These are phyloP conservation scores for Ceratobasidium sp. DNA, from an alignment of 1,284 basidiomycete species.

Conservation along the genomic window DNA sequence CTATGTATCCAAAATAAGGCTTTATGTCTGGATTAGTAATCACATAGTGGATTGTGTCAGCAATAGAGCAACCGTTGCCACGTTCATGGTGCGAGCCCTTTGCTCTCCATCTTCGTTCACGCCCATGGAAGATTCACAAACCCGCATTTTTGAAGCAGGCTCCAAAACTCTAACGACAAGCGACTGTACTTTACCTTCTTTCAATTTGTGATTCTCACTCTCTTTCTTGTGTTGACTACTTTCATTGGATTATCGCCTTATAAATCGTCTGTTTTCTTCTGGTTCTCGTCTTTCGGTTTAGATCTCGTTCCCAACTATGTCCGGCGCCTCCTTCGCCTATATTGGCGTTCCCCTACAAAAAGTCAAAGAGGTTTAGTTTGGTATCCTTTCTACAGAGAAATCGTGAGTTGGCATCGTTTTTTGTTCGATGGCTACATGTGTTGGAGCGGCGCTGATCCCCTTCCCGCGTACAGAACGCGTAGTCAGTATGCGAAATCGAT, in stretches of 20 bases:
- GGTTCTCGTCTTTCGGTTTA: constrained; percentile 19
- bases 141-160: background rate
- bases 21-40: too few species aligned
- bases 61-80: too few species aligned
- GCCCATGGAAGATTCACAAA: too few species aligned
- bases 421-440: constrained; percentile 43
- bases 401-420: constrained; percentile 72
- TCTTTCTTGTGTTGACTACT: constrained; percentile 27
- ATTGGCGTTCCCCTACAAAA: constrained; percentile 94
- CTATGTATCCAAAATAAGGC: too few species aligned
- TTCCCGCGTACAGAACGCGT: constrained; percentile 82
- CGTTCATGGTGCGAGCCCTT: too few species aligned
- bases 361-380: constrained; percentile 99
- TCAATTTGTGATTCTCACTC: constrained; percentile 18
- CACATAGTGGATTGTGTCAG: too few species aligned
- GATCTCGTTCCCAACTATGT: constrained; percentile 24
- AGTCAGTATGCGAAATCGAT: constrained; percentile 98
- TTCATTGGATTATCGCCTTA: constrained; percentile 33
- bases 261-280: constrained; percentile 30
- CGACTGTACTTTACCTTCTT: constrained; percentile 2
- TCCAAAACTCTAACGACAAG: constrained; percentile 27
- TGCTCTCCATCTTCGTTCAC: too few species aligned
- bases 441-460: constrained; percentile 46
- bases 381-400: constrained; percentile 99
- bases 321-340: constrained; percentile 72